Base-by-base conservation (phyloP, 2,329 filamentous ascomycete genomes). In the Fusarium albidum region DNA sequence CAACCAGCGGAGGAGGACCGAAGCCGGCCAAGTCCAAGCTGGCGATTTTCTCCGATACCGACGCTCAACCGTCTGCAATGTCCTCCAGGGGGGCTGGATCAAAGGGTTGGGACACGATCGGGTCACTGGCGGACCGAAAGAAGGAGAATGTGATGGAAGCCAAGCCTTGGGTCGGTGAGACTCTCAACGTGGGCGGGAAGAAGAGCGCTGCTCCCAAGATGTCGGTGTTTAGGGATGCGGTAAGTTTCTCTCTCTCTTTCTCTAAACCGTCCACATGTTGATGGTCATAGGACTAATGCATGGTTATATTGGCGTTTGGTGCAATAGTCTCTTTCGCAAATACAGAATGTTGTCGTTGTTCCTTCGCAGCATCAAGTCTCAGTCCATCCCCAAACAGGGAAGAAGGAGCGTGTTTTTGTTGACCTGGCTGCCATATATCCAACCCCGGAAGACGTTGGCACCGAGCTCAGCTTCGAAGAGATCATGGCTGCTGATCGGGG, bases 201-300 rank as follows among this genome's bases (percentile, higher is more conserved):
- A 91, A 91, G 77, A 85, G 82, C 27, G 83, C 82, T 47, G 68
- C 68, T 34, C 82, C 88, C 47, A 98, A 97, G 80, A 89, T 99
- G 87, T 80, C 88, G 69, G 85, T 99, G 38, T 99, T 97, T 80
- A 94, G 91, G 81, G 95, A 99, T 81, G 81, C 90, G 90, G 95
- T 99, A 89, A 67, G 73, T 67, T 61, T 64, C 71, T 70, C 65
- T 62, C 65, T 62, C 59, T 61, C 65, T 60, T 59, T 64, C 61
- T 64, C 68, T 65, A 71, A 72, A 74, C 71, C 75, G 76, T 71
- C 79, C 82, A 82, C 73, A 81, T 92, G 85, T 95, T 95, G 91
- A 95, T 92, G 82, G 87, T 83, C 81, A 84, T 85, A 97, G 93
- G 92, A 96, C 93, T 97, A 96, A 97, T 94, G 75, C 83, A 85